Evolutionary conservation across 2,329 filamentous ascomycete genomes (phyloP).

Genomic region (Penicillium sp.): DNA sequence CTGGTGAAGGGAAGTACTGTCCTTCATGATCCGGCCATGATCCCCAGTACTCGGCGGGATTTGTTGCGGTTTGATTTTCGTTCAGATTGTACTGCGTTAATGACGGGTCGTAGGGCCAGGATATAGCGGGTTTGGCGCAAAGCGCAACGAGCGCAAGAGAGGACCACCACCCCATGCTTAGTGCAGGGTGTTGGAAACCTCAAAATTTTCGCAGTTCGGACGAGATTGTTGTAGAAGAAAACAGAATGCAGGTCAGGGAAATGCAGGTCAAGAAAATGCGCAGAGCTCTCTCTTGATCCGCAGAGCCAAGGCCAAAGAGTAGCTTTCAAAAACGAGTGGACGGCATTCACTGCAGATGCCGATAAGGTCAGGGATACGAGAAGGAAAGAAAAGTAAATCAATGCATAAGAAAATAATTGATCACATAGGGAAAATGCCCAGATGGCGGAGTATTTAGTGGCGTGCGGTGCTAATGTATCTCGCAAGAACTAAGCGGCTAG

Average conservation of each 20-base stretch:
- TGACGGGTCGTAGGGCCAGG: constrained; percentile 51
- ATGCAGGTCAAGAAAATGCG: background rate
- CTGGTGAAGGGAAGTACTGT: constrained; percentile 54
- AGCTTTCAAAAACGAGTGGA: constrained; percentile 12
- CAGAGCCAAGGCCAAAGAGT: background rate
- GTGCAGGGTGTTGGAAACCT: constrained; percentile 1
- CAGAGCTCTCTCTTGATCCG: background rate
- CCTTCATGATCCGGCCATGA: constrained; percentile 50
- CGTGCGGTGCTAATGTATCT: background rate
- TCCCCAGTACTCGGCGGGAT: constrained; percentile 60
- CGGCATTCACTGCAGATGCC: constrained; percentile 1
- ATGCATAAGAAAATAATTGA: background rate
- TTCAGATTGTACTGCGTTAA: constrained; percentile 62
- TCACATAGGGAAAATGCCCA: background rate
- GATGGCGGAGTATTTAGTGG: background rate
- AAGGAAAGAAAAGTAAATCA: background rate
- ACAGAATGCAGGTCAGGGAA: background rate
- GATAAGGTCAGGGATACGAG: background rate
- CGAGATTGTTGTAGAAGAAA: background rate
- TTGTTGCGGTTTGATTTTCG: constrained; percentile 55
- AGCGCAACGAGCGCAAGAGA: constrained; percentile 31
- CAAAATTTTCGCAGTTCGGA: background rate
- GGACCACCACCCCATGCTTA: constrained; percentile 34
- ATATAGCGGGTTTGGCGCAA: constrained; percentile 27
- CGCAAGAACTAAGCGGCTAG: background rate